Conservation (phyloP, 441 rosid species). For the Euphorbia schlechtendalii region DNA sequence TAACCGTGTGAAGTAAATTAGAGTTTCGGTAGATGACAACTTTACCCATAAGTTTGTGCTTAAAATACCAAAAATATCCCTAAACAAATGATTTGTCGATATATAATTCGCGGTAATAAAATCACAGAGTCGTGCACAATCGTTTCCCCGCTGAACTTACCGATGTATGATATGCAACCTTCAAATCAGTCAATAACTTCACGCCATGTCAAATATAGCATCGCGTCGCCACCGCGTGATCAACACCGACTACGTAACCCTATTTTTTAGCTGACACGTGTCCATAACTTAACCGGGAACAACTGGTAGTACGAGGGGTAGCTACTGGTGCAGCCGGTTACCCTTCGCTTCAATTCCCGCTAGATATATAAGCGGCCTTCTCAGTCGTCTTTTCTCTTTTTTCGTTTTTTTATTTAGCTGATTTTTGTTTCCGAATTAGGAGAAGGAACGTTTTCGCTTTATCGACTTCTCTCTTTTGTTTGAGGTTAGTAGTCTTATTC, state of each 20-base stretch:
- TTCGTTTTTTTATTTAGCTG: background rate
- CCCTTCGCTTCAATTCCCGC: conserved; percentile 42
- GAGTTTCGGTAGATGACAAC: background rate
- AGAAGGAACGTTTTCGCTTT: conserved; percentile 28
- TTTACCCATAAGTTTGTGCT: background rate
- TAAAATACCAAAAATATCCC: background rate
- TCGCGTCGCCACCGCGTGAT: conserved; percentile 32
- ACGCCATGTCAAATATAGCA: conserved; percentile 18
- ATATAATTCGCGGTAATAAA: background rate
- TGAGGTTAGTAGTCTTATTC: conserved; percentile 28
- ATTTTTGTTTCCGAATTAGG: conserved; percentile 22
- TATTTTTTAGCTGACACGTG: conserved; percentile 25
- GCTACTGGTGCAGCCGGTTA: conserved; percentile 42
- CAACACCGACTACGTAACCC: conserved; percentile 25
- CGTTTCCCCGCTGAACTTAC: conserved; percentile 5
- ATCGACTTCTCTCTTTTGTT: conserved; percentile 24
- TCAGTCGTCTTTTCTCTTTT: conserved; percentile 9
- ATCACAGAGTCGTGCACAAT: no score
- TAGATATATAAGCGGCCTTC: conserved; percentile 37
- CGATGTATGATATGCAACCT: conserved; percentile 14
- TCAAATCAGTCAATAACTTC: conserved; percentile 3
- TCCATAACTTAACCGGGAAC: background rate
- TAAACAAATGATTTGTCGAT: background rate
- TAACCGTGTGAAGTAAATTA: no score
- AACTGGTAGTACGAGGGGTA: conserved; percentile 20